Base-by-base conservation (phyloP, 768 basidiomycete genomes). In the Ramaria sp. region DNA sequence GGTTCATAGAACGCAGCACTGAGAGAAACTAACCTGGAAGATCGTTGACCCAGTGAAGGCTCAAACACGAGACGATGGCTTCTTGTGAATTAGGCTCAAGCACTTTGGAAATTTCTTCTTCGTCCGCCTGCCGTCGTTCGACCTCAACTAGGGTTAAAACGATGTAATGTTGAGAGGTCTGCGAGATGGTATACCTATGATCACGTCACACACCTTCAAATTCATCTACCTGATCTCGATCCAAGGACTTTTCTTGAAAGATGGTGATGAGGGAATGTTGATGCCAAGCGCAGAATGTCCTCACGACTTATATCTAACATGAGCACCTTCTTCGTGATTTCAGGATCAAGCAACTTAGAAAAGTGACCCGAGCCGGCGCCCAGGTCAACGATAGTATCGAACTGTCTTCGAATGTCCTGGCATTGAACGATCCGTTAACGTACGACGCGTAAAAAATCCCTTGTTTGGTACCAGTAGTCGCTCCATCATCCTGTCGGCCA, bases 21-120 rank as follows among this genome's bases (percentile, higher is more conserved):
- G 42, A 34, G 33, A n/a, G 30, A 38, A 31, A 63, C 76, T 27
- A 33, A 90, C 94, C 92, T 59, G 93, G 95, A 6, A 99, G 78
- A 71, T 99, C 96, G 63, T 98, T 98, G 12, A 96, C 82, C 96
- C 96, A 99, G 61, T 99, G 96, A 43, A 98, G 75, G 63, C 84
- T 86, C 3, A 96, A 77, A 66, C 91, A 94, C 12, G 91, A 94
- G 24, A 96, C 83, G 47, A 97, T 81, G 17, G 89, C 91, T 65
- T 98, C 95, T 66, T 94, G 87, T 13, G 91, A 89, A 59, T 86
- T 78, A 2, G 74, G 81, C 4, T 77, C 73, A 11, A 97, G 72
- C 19, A 74, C 68, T 43, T 80, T 71, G 1, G 94, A 75, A 1
- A 97, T 70, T 33, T 78, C 74, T 67, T 97, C 93, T 67, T 97